These are phyloP conservation scores for Stylosanthes scabra DNA, from an alignment of 331 rosid genomes.

Conservation along the genomic window DNA sequence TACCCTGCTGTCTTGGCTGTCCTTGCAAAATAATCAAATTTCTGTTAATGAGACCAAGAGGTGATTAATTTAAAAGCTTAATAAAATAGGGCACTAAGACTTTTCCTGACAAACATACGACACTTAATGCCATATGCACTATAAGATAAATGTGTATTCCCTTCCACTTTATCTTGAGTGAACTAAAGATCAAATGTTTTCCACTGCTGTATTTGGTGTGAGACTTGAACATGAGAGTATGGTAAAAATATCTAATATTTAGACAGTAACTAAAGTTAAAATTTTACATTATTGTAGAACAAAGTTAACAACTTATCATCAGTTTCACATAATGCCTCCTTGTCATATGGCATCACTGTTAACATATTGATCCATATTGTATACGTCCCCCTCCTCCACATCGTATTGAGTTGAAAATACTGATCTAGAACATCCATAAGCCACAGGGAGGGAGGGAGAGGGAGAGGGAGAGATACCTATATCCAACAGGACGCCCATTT, in stretches of 20 bases:
- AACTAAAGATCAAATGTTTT: background rate
- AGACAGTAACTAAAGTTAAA: background rate
- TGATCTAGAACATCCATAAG: constrained; percentile 7
- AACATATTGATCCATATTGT: constrained; percentile 8
- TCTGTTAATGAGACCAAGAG: constrained; percentile 39
- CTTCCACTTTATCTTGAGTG: constrained; percentile 11
- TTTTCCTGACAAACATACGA: background rate
- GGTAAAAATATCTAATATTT: no score
- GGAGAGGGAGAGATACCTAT: constrained; percentile 63
- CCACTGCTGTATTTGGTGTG: background rate
- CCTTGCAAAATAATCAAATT: constrained; percentile 50
- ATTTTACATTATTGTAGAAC: background rate
- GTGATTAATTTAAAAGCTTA: constrained; percentile 28
- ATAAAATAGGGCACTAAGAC: constrained; percentile 5
- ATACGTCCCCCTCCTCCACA: background rate
- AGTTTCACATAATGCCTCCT: background rate
- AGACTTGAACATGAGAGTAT: background rate
- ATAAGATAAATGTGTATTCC: background rate
- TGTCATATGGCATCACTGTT: background rate
- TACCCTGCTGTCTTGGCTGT: constrained; percentile 95
- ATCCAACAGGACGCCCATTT: constrained; percentile 87
- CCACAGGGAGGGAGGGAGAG: background rate
- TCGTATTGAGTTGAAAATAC: constrained; percentile 17
- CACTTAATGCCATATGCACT: background rate
- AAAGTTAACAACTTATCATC: constrained; percentile 10